Percentiles rank a stretch among this genome's conserved stretches.
These are phyloP conservation scores for Hyphopichia fennica DNA, from an alignment of 1,139 yeast genomes.

Conservation along the genomic window DNA sequence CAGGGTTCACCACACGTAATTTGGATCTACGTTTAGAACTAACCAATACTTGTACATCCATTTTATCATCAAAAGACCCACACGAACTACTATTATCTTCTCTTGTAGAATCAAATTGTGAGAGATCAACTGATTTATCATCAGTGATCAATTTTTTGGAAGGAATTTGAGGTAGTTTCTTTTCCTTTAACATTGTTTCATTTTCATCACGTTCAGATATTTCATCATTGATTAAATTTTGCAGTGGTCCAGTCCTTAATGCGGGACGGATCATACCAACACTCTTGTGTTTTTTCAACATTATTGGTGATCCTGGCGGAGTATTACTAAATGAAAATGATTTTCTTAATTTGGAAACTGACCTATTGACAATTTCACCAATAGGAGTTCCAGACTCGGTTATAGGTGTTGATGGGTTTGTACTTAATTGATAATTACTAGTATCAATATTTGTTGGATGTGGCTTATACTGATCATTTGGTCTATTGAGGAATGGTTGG, in stretches of 20 bases:
- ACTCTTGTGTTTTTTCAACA: constrained; percentile 11
- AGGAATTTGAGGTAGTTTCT: background rate
- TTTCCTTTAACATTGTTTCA: background rate
- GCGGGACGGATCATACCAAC: background rate
- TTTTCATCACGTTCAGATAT: background rate
- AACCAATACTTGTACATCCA: constrained; percentile 75
- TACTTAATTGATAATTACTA: too few species aligned
- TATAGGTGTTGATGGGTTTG: background rate
- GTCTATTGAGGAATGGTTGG: too few species aligned
- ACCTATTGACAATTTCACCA: constrained; percentile 17
- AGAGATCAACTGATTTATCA: constrained; percentile 6
- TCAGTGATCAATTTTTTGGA: too few species aligned
- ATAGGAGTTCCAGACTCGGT: background rate
- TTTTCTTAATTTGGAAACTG: constrained; percentile 22
- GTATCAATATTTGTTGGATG: background rate
- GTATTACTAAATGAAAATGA: constrained; percentile 22
- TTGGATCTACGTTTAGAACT: constrained; percentile 67
- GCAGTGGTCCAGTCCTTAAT: background rate
- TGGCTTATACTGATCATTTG: background rate
- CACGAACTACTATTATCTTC: constrained; percentile 27
- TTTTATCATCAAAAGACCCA: constrained; percentile 37
- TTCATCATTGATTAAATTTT: background rate
- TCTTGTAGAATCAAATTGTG: constrained; percentile 17
- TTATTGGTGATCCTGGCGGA: constrained; percentile 13
- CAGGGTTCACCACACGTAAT: constrained; percentile 67